Base-by-base conservation (phyloP, 2,329 filamentous ascomycete genomes). In the Colletotrichum liriopes region DNA sequence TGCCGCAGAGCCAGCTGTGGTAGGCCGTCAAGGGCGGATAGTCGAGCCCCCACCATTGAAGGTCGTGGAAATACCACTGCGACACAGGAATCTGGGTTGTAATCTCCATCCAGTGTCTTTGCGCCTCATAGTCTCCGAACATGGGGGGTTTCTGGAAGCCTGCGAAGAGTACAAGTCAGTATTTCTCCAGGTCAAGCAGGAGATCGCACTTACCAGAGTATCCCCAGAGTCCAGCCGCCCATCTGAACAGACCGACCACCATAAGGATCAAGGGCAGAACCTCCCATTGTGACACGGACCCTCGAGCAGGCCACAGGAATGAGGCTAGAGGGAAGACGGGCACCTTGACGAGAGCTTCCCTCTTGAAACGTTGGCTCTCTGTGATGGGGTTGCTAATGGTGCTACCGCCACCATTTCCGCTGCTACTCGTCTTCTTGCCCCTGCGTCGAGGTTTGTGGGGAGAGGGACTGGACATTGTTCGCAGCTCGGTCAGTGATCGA, bases 81-180 rank as follows among this genome's bases (percentile, higher is more conserved):
- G 94, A 96, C 47, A 97, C 88, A 18, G 96, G 96, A 2, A 99
- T 86, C 72, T 98, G 91, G 11, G 91, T 93, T 2, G 96, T 98
- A 75, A 99, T 87, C 80, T 99, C 96, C 95, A 99, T 98, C 96
- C 96, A 99, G 82, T 99, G 96, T 77, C 96, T 87, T 82, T 99
- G 96, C 4, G 97, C 96, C 85, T 99, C 96, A 83, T 98, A 99
- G 82, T 99, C 96, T 75, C 96, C 96, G 79, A 95, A 93, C 91
- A 98, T 95, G 7, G 96, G 96, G 45, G 95, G 95, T 72, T 90
- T 90, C 71, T 92, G 86, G 78, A 92, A 93, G 67, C 96, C 93
- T 95, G 73, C 5, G 67, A 52, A 55, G 55, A 65, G 32, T 37
- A 74, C 49, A 74, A 23, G 65, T 75, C n/a, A 69, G 52, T 43